These are phyloP conservation scores for Coemansia sp. DNA, from an alignment of 192 early-diverging fungal genomes.

Conservation along the genomic window DNA sequence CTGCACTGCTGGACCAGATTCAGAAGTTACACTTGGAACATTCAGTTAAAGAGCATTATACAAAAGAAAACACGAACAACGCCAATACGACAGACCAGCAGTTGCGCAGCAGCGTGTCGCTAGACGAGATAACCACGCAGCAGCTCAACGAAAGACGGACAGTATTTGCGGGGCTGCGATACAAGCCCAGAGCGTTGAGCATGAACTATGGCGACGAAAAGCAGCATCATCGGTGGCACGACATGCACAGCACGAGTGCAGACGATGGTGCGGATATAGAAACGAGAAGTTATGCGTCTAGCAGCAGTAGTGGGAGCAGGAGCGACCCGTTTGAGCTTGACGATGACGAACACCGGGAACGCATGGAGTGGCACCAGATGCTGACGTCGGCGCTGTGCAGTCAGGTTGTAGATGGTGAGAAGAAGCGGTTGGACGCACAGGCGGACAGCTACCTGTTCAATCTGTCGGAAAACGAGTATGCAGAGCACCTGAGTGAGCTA, in stretches of 20 bases:
- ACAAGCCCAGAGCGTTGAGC: neutral
- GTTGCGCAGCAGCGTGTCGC: constrained; percentile 33
- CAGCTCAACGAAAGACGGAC: neutral
- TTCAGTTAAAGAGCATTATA: neutral
- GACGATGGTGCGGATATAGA: neutral
- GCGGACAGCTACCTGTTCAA: constrained; percentile 25
- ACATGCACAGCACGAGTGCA: neutral
- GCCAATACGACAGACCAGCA: neutral
- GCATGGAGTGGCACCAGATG: constrained; percentile 85
- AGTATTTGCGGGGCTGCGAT: neutral
- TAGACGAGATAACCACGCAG: constrained; percentile 16
- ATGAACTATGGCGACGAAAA: neutral
- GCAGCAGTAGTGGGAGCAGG: neutral
- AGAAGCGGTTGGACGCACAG: constrained; percentile 61
- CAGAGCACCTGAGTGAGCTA: constrained; percentile 25
- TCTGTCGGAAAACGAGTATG: constrained; percentile 29
- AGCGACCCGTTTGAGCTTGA: constrained; percentile 14
- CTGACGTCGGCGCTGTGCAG: constrained; percentile 75
- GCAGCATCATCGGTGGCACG: too few relatives aligned
- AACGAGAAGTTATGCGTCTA: neutral
- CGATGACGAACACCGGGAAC: constrained; percentile 61
- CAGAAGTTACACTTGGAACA: neutral
- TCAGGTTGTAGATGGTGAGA: constrained; percentile 82
- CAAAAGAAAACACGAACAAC: neutral
- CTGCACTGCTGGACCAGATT: constrained; percentile 22